Evolutionary conservation across 305 asterid species (phyloP).

Genomic region (Striga hermonthica): DNA sequence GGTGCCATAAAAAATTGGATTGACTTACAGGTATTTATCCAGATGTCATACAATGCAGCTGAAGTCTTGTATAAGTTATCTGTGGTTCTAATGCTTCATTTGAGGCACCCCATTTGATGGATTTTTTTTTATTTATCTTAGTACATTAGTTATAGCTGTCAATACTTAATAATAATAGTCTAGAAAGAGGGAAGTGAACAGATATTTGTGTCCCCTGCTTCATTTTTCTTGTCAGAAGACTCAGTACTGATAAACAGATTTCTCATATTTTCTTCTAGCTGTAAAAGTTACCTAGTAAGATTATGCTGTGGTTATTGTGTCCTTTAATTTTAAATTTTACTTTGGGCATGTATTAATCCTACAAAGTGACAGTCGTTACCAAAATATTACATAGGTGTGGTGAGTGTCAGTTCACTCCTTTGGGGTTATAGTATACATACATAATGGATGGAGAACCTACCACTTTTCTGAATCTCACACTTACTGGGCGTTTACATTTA

Average conservation of each 20-base stretch:
- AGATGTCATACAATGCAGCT: slow-evolving; percentile 10
- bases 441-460: slow-evolving; percentile 3
- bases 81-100: slow-evolving; percentile 5
- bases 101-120: too few species aligned
- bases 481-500: slow-evolving; percentile 13
- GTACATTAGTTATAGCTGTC: not conserved
- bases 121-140: slow-evolving; percentile 1
- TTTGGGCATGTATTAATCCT: slow-evolving; percentile 20
- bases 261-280: slow-evolving; percentile 24
- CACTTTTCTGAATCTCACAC: slow-evolving; percentile 17
- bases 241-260: not conserved
- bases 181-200: slow-evolving; percentile 9
- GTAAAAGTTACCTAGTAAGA: not conserved
- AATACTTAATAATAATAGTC: not conserved
- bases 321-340: slow-evolving; percentile 14
- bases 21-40: slow-evolving; percentile 65
- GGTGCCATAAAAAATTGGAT: slow-evolving; percentile 97
- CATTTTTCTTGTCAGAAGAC: slow-evolving; percentile 6
- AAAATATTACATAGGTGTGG: not conserved
- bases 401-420: slow-evolving; percentile 13
- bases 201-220: not conserved
- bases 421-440: slow-evolving; percentile 9
- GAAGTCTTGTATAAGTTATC: slow-evolving; percentile 1
- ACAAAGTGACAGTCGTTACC: not conserved
- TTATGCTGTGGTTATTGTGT: too few species aligned